Evolutionary conservation across 2,329 filamentous ascomycete species (phyloP), one percentile per base, ranked within the genome.

Genomic region (Shiraia bambusicola): DNA sequence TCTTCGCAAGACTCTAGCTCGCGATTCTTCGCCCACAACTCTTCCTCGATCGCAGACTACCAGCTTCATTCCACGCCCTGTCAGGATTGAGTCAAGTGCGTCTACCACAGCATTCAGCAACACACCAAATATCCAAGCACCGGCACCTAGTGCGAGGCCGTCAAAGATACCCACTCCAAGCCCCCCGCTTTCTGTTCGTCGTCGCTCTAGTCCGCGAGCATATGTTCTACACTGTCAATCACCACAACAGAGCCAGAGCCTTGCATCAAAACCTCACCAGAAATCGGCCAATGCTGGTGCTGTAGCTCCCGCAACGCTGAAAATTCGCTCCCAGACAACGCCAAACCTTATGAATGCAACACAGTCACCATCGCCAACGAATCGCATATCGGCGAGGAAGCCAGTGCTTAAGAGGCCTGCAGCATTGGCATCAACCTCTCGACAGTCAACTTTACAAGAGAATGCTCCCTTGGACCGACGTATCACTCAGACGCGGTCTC

Each of bases 81-180:
- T 47, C 25, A 52, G 47, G 22, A 39, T 37, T 2, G 52, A 44
- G 13, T 47, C 48, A 19, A 38, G 42, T 14, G 40, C 43, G 1
- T 47, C 47, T 13, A 19, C 28, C 13, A 17, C 32, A 17, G 47
- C 47, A 6, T 14, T 31, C 14, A 38, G 48, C 3, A 41, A 39
- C n/a, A 37, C 44, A 4, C 34, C 45, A 14, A 48, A 48, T 13
- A 13, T 40, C 12, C 25, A 39, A 13, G 15, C 35, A 11, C 22
- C 43, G 1, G 28, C 32, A 6, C 28, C 45, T 17, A 40, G 31
- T 8, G 24, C 34, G n/a, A 35, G 40, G 7, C 47, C 51, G 12
- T 55, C 60, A 9, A 63, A 58, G 36, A 66, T 67, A 28, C 63
- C 62, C 4, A 56, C 58, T 22, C 61, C 63, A 14, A 63, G 48